Base-by-base conservation (phyloP, 495 filamentous ascomycete species). In the Aspergillus homomorphus region DNA sequence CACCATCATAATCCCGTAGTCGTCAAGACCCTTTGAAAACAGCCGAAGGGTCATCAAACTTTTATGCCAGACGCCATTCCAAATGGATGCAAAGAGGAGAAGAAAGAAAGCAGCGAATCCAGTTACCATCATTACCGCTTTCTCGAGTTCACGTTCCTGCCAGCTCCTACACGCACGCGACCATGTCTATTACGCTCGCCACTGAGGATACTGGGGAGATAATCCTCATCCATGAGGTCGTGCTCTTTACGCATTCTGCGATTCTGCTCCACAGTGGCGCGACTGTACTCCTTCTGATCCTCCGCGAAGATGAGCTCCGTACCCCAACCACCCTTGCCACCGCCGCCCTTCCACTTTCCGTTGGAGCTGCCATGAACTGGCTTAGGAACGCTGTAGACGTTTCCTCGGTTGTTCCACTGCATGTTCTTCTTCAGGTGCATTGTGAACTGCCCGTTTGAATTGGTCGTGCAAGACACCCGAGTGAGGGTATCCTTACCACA, bases 191-290 rank as follows among this genome's bases (percentile, higher is more conserved):
- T 80, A 24, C 84, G 82, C 61, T 94, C 85, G 0, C 94, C 94
- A 9, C 85, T 92, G 70, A 98, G 63, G 48, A 98, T 94, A 21
- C 84, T 78, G 0, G 95, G 94, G 57, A 97, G 73, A 67, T 93
- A 95, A 73, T 98, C 94, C 62, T 91, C 87, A 69, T 97, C 93
- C 93, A 98, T 91, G 56, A 96, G 71, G 77, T 96, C 91, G 58
- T 80, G 85, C 68, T 89, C 85, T 19, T 71, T 71, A 4, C 74
- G 72, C 67, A 86, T 85, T 54, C 78, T 76, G 66, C 86, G 85
- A 59, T 79, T 80, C 69, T 87, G 79, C 64, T 85, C 80, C 14
- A 77, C 80, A 8, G 82, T 71, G 59, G 87, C 87, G 59, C 82
- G 76, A 42, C 79, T 66, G 69, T 90, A 98, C 76, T 98, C 95